Evolutionary conservation across 352 stramenopile species (phyloP), one percentile per base, ranked within the genome.

Genomic region (Phytophthora capsici): DNA sequence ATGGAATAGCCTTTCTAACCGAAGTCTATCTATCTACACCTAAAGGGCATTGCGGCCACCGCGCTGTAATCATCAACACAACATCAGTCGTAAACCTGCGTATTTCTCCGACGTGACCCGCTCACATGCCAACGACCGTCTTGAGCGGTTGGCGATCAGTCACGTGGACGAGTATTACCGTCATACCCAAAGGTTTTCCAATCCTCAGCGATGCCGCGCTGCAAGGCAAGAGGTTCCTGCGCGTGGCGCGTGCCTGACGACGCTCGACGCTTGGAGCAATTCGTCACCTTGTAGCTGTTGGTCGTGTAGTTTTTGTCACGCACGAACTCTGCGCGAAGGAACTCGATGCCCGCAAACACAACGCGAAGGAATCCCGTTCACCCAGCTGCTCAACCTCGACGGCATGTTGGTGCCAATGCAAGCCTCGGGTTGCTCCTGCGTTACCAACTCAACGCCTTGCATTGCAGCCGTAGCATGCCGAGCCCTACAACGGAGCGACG

Each of bases 311-410:
- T 56, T 70, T 60, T 70, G 38, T 60, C 52, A 53, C 47, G 28
- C 20, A 25, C 44, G 13, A 34, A 34, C 28, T 34, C 28, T 34
- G 12, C 16, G 13, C 12, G 22, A n/a, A 28, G 19, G n/a, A 50
- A 16, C 53, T 49, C 20, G 17, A 10, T 22, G 58, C 25, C 50
- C 41, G 23, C 43, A 38, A 51, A 43, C 14, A 13, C 40, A 68
- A 53, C 60, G 52, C 60, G 60, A 68, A 68, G 60, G 60, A 68
- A 68, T 57, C 52, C 37, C 45, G 22, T n/a, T 13, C 19, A 20
- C 2, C 62, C 46, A 65, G 57, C 54, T 70, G 54, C 54, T 55
- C 6, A 26, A 6, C 25, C 22, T 19, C 16, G 28, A 34, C 43
- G 16, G 34, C 36, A 43, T 45, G 44, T 51, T 68, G 32, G 9